Conservation (phyloP, 2,329 filamentous ascomycete genomes). For the Aureobasidium sp. region DNA sequence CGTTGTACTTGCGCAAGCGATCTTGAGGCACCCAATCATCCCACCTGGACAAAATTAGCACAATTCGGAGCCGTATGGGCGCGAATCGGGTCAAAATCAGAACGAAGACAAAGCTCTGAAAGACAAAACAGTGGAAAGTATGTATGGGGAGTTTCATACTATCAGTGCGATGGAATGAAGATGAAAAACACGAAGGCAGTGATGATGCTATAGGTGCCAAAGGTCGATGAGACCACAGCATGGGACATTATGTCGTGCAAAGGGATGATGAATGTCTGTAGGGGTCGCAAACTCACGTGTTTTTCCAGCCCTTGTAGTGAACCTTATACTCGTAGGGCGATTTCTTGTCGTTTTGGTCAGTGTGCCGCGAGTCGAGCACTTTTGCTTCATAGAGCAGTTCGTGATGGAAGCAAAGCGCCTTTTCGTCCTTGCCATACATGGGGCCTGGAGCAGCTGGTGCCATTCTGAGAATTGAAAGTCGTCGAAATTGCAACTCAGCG, state of each 20-base stretch:
- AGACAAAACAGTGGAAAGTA: not conserved
- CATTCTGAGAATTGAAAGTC: constrained; percentile 54
- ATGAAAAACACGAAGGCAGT: not conserved
- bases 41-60: constrained; percentile 65
- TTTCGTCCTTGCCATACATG: constrained; percentile 81
- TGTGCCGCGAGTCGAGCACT: constrained; percentile 79
- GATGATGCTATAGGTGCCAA: not conserved
- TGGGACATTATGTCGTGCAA: not conserved
- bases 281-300: constrained; percentile 69
- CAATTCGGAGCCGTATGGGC: constrained; percentile 19
- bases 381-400: constrained; percentile 99
- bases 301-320: constrained; percentile 99
- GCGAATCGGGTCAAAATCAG: not conserved
- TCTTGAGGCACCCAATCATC: constrained; percentile 98
- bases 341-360: constrained; percentile 71
- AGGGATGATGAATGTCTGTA: not conserved
- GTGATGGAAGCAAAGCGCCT: constrained; percentile 96
- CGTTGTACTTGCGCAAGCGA: constrained; percentile 92
- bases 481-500: too few relatives aligned
- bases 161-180: not conserved
- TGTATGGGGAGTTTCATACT: not conserved
- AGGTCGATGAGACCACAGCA: not conserved
- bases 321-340: constrained; percentile 89
- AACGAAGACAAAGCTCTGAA: not conserved
- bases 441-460: constrained; percentile 58